Percentiles rank a stretch among this genome's conserved stretches.
phyloP scores from a whole-genome alignment of 805 yeast genomes.

The Priceomyces medius region DNA sequence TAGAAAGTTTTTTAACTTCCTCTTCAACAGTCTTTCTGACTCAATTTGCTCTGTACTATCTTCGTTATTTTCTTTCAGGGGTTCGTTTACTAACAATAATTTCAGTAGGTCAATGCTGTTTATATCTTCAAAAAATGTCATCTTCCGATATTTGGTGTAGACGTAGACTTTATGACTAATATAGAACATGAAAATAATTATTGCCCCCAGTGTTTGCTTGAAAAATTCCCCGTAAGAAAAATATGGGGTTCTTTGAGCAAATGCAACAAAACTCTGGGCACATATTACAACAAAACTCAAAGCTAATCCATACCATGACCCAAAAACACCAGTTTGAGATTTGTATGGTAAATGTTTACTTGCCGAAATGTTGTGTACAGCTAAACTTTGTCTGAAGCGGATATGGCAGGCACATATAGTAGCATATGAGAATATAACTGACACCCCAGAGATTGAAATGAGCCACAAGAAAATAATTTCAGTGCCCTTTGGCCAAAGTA shows the following conservation, averaged over 20 bases:
- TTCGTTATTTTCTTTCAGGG: background rate
- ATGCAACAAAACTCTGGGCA: slow-evolving; percentile 41
- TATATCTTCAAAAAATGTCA: slow-evolving; percentile 2
- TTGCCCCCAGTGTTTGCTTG: slow-evolving; percentile 51
- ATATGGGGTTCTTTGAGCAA: slow-evolving; percentile 28
- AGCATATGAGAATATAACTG: slow-evolving; percentile 29
- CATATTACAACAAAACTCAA: slow-evolving; percentile 26
- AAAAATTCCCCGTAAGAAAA: slow-evolving; percentile 46
- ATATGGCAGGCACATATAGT: slow-evolving; percentile 32
- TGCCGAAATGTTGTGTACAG: slow-evolving; percentile 19
- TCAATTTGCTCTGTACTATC: background rate
- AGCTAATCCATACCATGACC: slow-evolving; percentile 34
- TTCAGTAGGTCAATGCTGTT: slow-evolving; percentile 4
- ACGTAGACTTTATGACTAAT: slow-evolving; percentile 51
- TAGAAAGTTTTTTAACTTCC: background rate
- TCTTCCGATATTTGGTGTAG: slow-evolving; percentile 13
- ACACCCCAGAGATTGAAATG: slow-evolving; percentile 28
- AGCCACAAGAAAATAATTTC: slow-evolving; percentile 29
- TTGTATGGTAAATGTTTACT: slow-evolving; percentile 31
- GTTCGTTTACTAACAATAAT: slow-evolving; percentile 2
- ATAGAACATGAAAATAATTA: slow-evolving; percentile 44
- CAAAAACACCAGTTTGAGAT: slow-evolving; percentile 25
- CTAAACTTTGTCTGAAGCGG: slow-evolving; percentile 27
- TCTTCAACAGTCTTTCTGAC: background rate
- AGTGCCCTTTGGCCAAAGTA: slow-evolving; percentile 9